These are phyloP conservation scores for Pestalotiopsis sp. DNA, from an alignment of 2,329 filamentous ascomycete genomes.

Conservation along the genomic window DNA sequence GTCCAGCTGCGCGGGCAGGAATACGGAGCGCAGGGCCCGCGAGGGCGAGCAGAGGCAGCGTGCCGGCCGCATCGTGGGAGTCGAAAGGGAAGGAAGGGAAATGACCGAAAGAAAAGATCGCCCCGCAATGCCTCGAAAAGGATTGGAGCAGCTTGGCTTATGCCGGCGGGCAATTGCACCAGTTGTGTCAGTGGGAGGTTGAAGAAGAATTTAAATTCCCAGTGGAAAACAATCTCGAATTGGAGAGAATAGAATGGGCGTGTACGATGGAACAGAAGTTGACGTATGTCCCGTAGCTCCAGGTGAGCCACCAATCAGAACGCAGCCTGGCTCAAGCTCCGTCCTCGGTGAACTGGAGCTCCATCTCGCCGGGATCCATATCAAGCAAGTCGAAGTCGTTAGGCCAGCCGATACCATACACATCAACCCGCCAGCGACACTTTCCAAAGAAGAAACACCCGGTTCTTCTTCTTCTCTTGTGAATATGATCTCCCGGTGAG, in stretches of 20 bases:
- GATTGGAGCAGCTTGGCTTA: not conserved
- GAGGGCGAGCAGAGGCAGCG: slow-evolving; percentile 27
- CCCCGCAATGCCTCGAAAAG: not conserved
- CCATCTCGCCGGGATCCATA: not conserved
- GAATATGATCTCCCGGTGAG: not conserved
- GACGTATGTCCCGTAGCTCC: slow-evolving; percentile 6
- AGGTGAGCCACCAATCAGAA: slow-evolving; percentile 15
- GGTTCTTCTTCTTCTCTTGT: not conserved
- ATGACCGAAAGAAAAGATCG: too few species aligned
- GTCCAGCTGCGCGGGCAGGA: slow-evolving; percentile 26
- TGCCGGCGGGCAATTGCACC: not conserved
- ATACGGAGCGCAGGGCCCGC: slow-evolving; percentile 28
- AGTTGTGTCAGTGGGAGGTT: not conserved
- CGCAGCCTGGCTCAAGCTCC: not conserved
- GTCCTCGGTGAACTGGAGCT: not conserved
- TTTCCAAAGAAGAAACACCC: not conserved
- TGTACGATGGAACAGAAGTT: not conserved
- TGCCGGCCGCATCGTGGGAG: slow-evolving; percentile 24
- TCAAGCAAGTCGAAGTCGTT: not conserved
- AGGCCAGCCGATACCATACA: not conserved
- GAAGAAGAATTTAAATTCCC: not conserved
- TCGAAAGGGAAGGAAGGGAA: not conserved
- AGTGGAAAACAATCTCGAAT: not conserved
- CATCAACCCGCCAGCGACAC: not conserved
- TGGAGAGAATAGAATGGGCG: not conserved